Conservation (phyloP, 2,329 filamentous ascomycete species). For the Beauveria medogensis region DNA sequence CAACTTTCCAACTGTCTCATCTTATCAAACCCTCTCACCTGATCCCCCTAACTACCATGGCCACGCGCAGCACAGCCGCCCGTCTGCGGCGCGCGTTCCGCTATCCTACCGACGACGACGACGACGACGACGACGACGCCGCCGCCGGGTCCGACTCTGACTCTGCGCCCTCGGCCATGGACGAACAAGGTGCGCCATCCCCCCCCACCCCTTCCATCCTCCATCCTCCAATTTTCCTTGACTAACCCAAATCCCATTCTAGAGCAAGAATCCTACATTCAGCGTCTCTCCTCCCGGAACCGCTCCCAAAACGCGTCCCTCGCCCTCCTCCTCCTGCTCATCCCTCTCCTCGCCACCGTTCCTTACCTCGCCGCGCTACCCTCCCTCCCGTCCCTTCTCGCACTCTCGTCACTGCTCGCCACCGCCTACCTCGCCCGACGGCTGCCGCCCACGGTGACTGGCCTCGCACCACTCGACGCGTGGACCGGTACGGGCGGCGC, state of each 20-base stretch:
- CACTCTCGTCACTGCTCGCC: slow-evolving; percentile 53
- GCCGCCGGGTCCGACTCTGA: slow-evolving; percentile 12
- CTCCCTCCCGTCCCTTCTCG: slow-evolving; percentile 43
- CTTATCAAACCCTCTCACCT: background rate
- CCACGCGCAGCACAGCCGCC: slow-evolving; percentile 19
- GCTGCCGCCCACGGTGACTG: slow-evolving; percentile 47
- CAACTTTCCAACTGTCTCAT: background rate
- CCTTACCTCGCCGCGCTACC: slow-evolving; percentile 26
- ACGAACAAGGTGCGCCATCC: slow-evolving; percentile 6
- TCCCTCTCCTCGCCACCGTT: slow-evolving; percentile 47
- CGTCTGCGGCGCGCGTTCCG: slow-evolving; percentile 21
- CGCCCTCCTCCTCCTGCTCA: slow-evolving; percentile 18
- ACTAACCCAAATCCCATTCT: background rate
- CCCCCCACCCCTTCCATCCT: background rate
- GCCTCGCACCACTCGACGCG: slow-evolving; percentile 41
- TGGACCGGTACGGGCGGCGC: slow-evolving; percentile 26
- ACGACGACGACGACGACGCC: background rate
- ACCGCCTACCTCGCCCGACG: slow-evolving; percentile 54
- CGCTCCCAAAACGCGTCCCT: background rate
- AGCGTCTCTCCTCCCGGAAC: slow-evolving; percentile 5
- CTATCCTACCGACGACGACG: slow-evolving; percentile 25
- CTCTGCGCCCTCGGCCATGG: slow-evolving; percentile 10
- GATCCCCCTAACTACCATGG: slow-evolving; percentile 14
- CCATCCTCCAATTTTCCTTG: background rate
- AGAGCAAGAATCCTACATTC: slow-evolving; percentile 12